Percentiles rank a stretch among this genome's conserved stretches.
These are phyloP conservation scores for Viola odorata DNA, from an alignment of 345 rosid genomes.

Conservation along the genomic window DNA sequence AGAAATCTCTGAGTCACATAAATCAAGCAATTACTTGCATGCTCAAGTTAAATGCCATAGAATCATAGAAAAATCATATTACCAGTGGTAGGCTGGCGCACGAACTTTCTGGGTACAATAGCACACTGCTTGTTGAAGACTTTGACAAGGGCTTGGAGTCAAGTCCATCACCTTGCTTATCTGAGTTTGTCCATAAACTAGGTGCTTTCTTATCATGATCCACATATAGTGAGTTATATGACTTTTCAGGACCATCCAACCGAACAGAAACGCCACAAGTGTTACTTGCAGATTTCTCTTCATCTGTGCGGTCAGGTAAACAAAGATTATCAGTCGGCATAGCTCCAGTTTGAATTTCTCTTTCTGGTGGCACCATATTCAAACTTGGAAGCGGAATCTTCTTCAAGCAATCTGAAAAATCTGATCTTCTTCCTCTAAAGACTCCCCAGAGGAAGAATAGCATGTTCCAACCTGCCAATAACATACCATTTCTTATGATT, in stretches of 20 bases:
- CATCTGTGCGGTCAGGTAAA: conserved; percentile 31
- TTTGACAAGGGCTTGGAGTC: conserved; percentile 21
- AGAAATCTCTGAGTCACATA: too few species aligned
- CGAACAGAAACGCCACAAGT: conserved; percentile 14
- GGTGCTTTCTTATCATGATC: conserved; percentile 28
- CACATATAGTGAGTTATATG: conserved; percentile 18
- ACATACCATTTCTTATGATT: not conserved
- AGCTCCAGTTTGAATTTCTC: conserved; percentile 22
- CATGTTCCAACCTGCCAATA: conserved; percentile 60
- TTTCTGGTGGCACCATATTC: conserved; percentile 23
- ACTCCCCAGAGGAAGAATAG: conserved; percentile 91
- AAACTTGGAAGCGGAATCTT: conserved; percentile 24
- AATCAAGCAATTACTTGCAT: not conserved
- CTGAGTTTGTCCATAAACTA: conserved; percentile 17
- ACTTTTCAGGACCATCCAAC: conserved; percentile 22
- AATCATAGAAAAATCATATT: not conserved
- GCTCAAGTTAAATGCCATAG: conserved; percentile 2
- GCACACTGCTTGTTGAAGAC: conserved; percentile 10
- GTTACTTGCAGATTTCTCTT: conserved; percentile 28
- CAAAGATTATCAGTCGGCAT: conserved; percentile 24
- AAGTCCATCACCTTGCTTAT: conserved; percentile 20
- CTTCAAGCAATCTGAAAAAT: conserved; percentile 33
- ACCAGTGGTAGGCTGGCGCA: conserved; percentile 25
- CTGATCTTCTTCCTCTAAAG: conserved; percentile 58
- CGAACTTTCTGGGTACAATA: conserved; percentile 31